A percentile compares a stretch with the other conserved stretches of the same genome.
Evolutionary conservation across 805 yeast genomes (phyloP).

Genomic region (Cyberlindnera meyerae): DNA sequence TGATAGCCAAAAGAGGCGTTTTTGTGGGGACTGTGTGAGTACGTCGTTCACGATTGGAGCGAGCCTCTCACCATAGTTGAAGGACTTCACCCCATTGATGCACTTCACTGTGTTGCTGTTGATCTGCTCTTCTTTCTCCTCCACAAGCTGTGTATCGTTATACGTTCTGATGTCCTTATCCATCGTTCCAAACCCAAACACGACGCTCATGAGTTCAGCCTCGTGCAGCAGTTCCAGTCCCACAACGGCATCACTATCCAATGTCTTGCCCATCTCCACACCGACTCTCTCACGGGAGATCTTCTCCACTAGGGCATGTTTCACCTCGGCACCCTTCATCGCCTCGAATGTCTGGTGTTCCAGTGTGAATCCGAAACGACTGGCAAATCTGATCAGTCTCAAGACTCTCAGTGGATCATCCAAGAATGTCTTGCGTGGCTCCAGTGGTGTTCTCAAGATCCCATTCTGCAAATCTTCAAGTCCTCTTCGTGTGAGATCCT

Average conservation of each 20-base stretch:
- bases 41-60: slow-evolving; percentile 1
- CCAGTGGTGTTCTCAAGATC: slow-evolving; percentile 79
- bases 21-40: slow-evolving; percentile 3
- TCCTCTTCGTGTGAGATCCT: slow-evolving; percentile 81
- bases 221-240: slow-evolving; percentile 58
- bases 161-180: slow-evolving; percentile 20
- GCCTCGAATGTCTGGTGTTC: slow-evolving; percentile 52
- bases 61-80: not conserved
- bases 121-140: slow-evolving; percentile 6
- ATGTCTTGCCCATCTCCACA: slow-evolving; percentile 71
- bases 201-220: slow-evolving; percentile 49
- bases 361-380: slow-evolving; percentile 64
- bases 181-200: slow-evolving; percentile 42
- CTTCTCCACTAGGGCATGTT: slow-evolving; percentile 56
- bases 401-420: slow-evolving; percentile 94
- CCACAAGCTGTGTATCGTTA: slow-evolving; percentile 13
- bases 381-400: slow-evolving; percentile 80
- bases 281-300: slow-evolving; percentile 91
- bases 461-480: slow-evolving; percentile 66
- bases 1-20: slow-evolving; percentile 35
- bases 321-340: slow-evolving; percentile 59
- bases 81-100: slow-evolving; percentile 3
- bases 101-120: slow-evolving; percentile 21
- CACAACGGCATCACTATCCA: slow-evolving; percentile 60
- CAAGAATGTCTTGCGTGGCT: slow-evolving; percentile 75